phyloP scores from a whole-genome alignment of 2,329 filamentous ascomycete species.

The Leptographium radiaticola region DNA sequence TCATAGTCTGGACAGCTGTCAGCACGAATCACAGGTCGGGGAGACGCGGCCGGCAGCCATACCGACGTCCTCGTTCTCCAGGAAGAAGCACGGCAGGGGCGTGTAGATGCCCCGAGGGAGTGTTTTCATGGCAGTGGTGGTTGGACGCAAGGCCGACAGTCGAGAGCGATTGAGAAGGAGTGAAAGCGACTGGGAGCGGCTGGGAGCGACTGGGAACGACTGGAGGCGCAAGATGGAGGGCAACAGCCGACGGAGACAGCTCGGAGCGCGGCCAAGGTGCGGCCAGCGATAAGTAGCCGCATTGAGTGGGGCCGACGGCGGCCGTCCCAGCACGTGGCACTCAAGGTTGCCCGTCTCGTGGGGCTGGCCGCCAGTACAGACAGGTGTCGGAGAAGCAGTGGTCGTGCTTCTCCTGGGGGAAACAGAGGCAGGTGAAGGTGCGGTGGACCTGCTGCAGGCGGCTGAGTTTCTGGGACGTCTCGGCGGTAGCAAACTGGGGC shows the following conservation, averaged over 20 bases:
- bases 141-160: too few species aligned
- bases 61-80: slow-evolving; percentile 4
- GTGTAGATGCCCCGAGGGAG: slow-evolving; percentile 9
- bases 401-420: slow-evolving; percentile 25
- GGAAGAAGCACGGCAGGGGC: slow-evolving; percentile 8
- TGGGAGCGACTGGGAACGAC: not conserved
- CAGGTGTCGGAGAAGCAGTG: slow-evolving; percentile 26
- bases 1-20: slow-evolving; percentile 1
- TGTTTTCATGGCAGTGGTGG: not conserved
- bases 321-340: not conserved
- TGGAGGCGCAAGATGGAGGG: too few species aligned
- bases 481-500: not conserved
- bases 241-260: too few species aligned
- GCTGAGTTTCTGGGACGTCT: not conserved
- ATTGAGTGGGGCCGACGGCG: not conserved
- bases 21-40: not conserved
- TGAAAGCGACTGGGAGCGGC: not conserved
- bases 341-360: not conserved
- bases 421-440: slow-evolving; percentile 18
- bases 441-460: slow-evolving; percentile 3
- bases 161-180: not conserved
- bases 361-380: slow-evolving; percentile 23
- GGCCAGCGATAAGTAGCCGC: not conserved
- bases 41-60: not conserved
- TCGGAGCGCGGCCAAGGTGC: not conserved